A percentile compares a stretch with the other conserved stretches of the same genome.
Evolutionary conservation across 345 rosid genomes (phyloP).

Genomic region (Schrenkiella parvula): DNA sequence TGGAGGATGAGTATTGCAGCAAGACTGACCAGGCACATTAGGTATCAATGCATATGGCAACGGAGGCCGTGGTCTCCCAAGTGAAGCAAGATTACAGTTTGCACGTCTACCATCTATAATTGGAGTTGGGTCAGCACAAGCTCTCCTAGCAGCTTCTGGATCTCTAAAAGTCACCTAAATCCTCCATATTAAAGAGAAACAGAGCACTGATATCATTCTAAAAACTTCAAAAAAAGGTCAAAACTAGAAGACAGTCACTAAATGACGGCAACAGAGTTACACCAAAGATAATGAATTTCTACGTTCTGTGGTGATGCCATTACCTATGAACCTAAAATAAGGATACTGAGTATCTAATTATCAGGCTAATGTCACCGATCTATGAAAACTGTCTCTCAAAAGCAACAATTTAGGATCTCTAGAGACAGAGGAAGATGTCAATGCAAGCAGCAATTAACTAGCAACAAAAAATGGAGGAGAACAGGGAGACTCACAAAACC

Average conservation of each 20-base stretch:
- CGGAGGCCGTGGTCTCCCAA: conserved; percentile 78
- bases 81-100: conserved; percentile 95
- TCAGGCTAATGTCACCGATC: background rate
- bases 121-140: conserved; percentile 88
- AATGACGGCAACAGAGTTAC: background rate
- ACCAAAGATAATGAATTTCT: background rate
- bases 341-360: background rate
- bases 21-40: conserved; percentile 34
- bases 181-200: conserved; percentile 62
- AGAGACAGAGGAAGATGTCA: background rate
- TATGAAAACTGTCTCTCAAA: background rate
- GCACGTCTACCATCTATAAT: conserved; percentile 93
- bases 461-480: background rate
- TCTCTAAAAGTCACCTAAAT: conserved; percentile 96
- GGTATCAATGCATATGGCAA: conserved; percentile 52
- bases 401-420: conserved; percentile 4
- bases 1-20: background rate
- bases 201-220: conserved; percentile 45
- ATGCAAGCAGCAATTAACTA: background rate
- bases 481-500: conserved; percentile 85
- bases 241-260: background rate
- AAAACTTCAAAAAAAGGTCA: background rate
- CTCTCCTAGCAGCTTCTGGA: conserved; percentile 91
- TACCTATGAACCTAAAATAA: background rate
- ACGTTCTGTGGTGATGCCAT: background rate